These are phyloP conservation scores for Fusarium burgessii DNA, from an alignment of 2,329 filamentous ascomycete species.

Conservation along the genomic window DNA sequence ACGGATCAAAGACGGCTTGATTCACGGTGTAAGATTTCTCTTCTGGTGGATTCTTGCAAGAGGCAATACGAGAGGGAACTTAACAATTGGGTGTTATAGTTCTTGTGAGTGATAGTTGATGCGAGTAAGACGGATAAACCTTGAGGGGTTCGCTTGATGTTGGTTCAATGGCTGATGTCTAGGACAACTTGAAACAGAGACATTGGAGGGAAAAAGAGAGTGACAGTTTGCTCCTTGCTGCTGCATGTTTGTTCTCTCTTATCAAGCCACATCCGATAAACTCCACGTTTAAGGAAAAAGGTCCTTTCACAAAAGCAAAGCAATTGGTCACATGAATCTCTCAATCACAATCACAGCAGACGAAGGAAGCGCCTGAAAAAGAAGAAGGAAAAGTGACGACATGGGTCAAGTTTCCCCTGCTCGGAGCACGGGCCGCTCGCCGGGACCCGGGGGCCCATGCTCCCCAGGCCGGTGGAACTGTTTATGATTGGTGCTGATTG, in stretches of 20 bases:
- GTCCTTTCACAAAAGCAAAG: slow-evolving; percentile 14
- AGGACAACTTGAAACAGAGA: slow-evolving; percentile 22
- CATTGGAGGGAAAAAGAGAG: not conserved
- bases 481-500: slow-evolving; percentile 40
- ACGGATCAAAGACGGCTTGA: slow-evolving; percentile 22
- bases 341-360: slow-evolving; percentile 20
- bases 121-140: slow-evolving; percentile 11
- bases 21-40: slow-evolving; percentile 18
- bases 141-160: slow-evolving; percentile 16
- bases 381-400: slow-evolving; percentile 33
- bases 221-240: not conserved
- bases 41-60: not conserved
- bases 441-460: slow-evolving; percentile 44
- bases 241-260: slow-evolving; percentile 5
- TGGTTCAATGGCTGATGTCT: slow-evolving; percentile 20
- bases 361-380: not conserved
- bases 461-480: slow-evolving; percentile 46
- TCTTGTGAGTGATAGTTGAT: slow-evolving; percentile 9
- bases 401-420: slow-evolving; percentile 30
- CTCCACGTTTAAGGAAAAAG: slow-evolving; percentile 12
- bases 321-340: slow-evolving; percentile 24
- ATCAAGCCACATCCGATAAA: slow-evolving; percentile 30
- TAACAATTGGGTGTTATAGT: slow-evolving; percentile 5
- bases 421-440: slow-evolving; percentile 39
- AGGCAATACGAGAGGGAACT: slow-evolving; percentile 1